Base-by-base conservation (phyloP, 2,329 filamentous ascomycete species). In the Chrysoporthe austroafricana region DNA sequence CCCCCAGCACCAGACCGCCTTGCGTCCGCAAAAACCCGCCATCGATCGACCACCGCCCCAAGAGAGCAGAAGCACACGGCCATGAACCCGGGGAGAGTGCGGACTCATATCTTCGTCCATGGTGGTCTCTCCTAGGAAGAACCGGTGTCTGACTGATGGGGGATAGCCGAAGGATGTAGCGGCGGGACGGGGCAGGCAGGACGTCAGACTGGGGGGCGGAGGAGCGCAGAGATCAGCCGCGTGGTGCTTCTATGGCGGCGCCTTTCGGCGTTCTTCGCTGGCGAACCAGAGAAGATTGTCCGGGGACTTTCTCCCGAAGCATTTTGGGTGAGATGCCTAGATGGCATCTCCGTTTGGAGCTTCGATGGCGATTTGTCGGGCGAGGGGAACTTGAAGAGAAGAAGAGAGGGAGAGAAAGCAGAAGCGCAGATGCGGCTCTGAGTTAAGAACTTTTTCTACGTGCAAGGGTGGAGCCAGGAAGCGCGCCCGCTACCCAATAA, bases 271-370 rank as follows among this genome's bases (percentile, higher is more conserved):
- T 80, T 83, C 79, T 82, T 76, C 76, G 75, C 76, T 77, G 76
- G 73, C 72, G 67, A 61, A 21, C 43, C 73, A 77, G 77, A 74
- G 71, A 74, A 75, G 73, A 77, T 83, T 90, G 94, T 97, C 95
- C 95, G 95, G 95, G 95, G 95, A 98, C 95, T 98, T 98, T 98
- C 95, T 97, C 95, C 95, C 94, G 96, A 97, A 97, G 94, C 94
- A 78, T 75, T 56, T 26, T 73, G 76, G 71, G 62, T 70, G 73
- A 76, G 75, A 77, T 72, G 76, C 78, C 77, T 75, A 75, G 72
- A 73, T 73, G 79, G 74, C 75, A 77, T 87, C 85, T 91, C 93
- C 91, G 93, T 97, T 84, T 91, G 92, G 83, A 93, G 94, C 95
- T 97, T 97, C 91, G 94, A 97, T 90, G 91, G 94, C 95, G 95